phyloP scores from a whole-genome alignment of 2,329 filamentous ascomycete genomes.

The Colletotrichum gloeosporioides region DNA sequence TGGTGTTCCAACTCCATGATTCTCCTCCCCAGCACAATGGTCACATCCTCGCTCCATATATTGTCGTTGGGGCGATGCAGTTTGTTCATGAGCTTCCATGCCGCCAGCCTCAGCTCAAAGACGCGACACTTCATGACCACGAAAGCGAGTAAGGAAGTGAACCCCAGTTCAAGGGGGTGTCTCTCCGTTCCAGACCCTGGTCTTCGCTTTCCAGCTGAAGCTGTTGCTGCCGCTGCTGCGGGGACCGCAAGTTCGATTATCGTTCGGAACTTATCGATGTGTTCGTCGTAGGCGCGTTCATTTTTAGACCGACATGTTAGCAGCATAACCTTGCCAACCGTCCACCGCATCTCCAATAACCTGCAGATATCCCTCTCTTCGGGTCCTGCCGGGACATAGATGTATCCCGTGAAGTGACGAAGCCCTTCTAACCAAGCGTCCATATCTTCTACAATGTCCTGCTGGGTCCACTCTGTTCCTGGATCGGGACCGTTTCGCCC shows the following conservation, averaged over 20 bases:
- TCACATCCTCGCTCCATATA: conserved; percentile 39
- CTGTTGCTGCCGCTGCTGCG: neutral
- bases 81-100: neutral
- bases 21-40: conserved; percentile 34
- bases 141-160: neutral
- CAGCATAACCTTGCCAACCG: neutral
- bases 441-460: neutral
- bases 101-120: neutral
- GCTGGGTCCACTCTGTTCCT: neutral
- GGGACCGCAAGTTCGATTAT: neutral
- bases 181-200: neutral
- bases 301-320: no score
- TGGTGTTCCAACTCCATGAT: conserved; percentile 38
- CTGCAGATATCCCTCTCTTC: neutral
- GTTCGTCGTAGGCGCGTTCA: conserved; percentile 33
- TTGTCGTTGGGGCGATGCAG: conserved; percentile 36
- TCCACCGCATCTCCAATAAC: neutral
- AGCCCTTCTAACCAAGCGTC: neutral
- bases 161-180: neutral
- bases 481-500: neutral
- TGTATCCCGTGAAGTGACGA: neutral
- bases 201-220: neutral
- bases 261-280: conserved; percentile 29
- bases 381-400: no score
- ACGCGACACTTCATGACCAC: neutral